Conservation (phyloP, 495 filamentous ascomycete species). For the Penicillium bialowiezense region DNA sequence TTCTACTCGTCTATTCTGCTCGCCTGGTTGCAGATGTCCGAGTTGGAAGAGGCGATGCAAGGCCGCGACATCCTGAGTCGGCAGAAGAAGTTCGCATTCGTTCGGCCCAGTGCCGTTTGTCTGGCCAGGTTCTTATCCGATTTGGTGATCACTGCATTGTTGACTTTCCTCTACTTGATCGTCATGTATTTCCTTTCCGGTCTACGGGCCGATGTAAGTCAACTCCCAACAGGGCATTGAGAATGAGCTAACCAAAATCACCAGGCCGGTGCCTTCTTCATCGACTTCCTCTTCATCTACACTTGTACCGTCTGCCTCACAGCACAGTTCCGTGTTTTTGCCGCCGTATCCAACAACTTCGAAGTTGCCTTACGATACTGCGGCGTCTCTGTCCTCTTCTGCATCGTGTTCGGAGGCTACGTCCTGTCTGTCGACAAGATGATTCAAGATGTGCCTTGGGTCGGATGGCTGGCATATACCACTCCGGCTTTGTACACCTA, state of each 20-base stretch:
- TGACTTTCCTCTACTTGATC: constrained; percentile 65
- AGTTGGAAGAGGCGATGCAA: constrained; percentile 67
- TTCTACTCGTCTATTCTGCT: constrained; percentile 79
- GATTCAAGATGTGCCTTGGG: constrained; percentile 37
- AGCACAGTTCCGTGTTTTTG: constrained; percentile 43
- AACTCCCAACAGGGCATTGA: too few species aligned
- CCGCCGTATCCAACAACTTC: constrained; percentile 38
- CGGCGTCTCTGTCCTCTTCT: constrained; percentile 32
- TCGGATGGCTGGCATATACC: constrained; percentile 46
- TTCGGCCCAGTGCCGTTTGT: constrained; percentile 70
- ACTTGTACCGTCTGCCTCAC: constrained; percentile 52
- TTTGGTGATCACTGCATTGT: constrained; percentile 58
- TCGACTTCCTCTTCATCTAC: constrained; percentile 54
- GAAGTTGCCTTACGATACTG: constrained; percentile 38
- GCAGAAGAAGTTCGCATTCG: constrained; percentile 75
- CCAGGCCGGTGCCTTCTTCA: constrained; percentile 50
- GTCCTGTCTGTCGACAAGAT: constrained; percentile 36
- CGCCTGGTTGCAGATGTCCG: constrained; percentile 73
- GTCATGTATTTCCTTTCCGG: constrained; percentile 67
- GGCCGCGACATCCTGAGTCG: constrained; percentile 71
- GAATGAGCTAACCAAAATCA: background rate
- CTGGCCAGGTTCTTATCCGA: constrained; percentile 72
- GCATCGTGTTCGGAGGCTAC: constrained; percentile 38
- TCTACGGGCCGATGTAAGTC: constrained; percentile 41
- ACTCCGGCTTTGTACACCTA: constrained; percentile 71